Percentiles rank a stretch among this genome's conserved stretches.
Evolutionary conservation across 2,329 filamentous ascomycete genomes (phyloP).

Genomic region (Arthrobotrys iridis): DNA sequence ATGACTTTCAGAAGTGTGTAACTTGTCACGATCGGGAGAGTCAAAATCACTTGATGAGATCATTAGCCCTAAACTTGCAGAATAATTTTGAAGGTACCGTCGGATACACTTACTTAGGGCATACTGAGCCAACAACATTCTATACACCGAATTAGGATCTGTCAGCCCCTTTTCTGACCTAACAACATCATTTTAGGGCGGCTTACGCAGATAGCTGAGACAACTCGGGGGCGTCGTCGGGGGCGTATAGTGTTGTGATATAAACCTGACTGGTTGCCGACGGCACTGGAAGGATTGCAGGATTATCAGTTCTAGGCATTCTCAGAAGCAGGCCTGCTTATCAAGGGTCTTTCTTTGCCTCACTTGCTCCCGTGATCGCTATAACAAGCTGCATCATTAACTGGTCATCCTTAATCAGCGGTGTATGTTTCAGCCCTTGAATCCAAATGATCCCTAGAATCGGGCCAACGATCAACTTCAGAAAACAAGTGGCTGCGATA

Average conservation of each 20-base stretch:
- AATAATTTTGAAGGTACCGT: neutral
- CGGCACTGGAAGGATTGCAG: conserved; percentile 53
- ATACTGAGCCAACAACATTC: conserved; percentile 57
- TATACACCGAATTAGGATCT: conserved; percentile 23
- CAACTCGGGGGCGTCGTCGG: conserved; percentile 57
- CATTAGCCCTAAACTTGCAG: neutral
- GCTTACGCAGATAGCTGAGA: conserved; percentile 58
- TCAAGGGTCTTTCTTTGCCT: conserved; percentile 2
- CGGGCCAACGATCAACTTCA: conserved; percentile 58
- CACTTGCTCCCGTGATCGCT: conserved; percentile 56
- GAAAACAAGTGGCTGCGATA: conserved; percentile 54
- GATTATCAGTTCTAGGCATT: conserved; percentile 13
- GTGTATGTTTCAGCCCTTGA: conserved; percentile 55
- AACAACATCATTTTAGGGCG: neutral
- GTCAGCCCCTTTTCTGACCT: conserved; percentile 16
- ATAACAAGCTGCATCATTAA: conserved; percentile 58
- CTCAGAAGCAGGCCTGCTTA: neutral
- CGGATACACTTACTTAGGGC: conserved; percentile 55
- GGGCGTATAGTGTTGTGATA: conserved; percentile 58
- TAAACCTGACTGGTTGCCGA: conserved; percentile 58
- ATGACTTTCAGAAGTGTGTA: conserved; percentile 38
- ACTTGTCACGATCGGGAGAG: conserved; percentile 42
- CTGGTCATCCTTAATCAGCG: conserved; percentile 55
- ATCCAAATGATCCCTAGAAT: conserved; percentile 58
- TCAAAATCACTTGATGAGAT: conserved; percentile 27